Conservation (phyloP, 2,329 filamentous ascomycete species). For the Arthrobotrys iridis region DNA sequence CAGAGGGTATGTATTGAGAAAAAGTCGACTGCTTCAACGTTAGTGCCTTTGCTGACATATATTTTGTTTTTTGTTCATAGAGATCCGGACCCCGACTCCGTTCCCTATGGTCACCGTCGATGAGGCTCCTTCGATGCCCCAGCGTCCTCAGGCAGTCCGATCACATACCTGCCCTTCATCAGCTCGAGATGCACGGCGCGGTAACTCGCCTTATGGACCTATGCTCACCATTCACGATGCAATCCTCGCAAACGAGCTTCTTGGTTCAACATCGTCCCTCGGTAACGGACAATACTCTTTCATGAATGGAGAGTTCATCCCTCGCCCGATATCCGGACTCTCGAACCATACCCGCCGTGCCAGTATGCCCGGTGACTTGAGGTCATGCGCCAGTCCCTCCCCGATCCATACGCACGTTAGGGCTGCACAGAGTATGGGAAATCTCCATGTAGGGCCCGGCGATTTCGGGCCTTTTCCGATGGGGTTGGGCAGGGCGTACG, state of each 20-base stretch:
- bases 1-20: neutral
- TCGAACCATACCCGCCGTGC: slow-evolving; percentile 36
- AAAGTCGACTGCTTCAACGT: neutral
- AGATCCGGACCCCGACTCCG: slow-evolving; percentile 10
- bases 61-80: neutral
- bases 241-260: slow-evolving; percentile 36
- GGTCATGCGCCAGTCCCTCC: slow-evolving; percentile 11
- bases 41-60: neutral
- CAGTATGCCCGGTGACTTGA: slow-evolving; percentile 34
- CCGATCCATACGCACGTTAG: slow-evolving; percentile 34
- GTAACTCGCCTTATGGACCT: slow-evolving; percentile 45
- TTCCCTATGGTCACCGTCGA: slow-evolving; percentile 18
- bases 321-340: slow-evolving; percentile 28
- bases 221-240: slow-evolving; percentile 49
- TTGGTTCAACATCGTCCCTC: slow-evolving; percentile 36
- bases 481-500: slow-evolving; percentile 23
- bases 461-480: slow-evolving; percentile 15
- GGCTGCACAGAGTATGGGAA: slow-evolving; percentile 40
- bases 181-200: slow-evolving; percentile 28
- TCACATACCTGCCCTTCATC: slow-evolving; percentile 42
- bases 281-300: slow-evolving; percentile 45
- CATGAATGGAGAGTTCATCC: slow-evolving; percentile 35
- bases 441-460: slow-evolving; percentile 9
- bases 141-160: slow-evolving; percentile 28
- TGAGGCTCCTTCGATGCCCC: slow-evolving; percentile 19